phyloP scores from a whole-genome alignment of 83 land plant species.

The Picea engelmannii region DNA sequence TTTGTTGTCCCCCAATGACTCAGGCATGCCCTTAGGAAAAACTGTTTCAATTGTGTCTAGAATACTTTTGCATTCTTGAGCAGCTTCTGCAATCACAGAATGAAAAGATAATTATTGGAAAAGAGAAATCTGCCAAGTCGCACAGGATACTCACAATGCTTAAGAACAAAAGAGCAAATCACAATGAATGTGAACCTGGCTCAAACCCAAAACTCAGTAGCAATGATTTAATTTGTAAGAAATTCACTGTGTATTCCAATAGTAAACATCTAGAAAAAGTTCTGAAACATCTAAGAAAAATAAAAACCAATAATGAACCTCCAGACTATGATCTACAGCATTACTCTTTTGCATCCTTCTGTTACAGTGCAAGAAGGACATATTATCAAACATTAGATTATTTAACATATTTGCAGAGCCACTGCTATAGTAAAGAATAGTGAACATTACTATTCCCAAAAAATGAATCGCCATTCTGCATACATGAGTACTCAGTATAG shows the following conservation, averaged over 20 bases:
- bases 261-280: neutral
- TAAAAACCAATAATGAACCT: too few species aligned
- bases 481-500: neutral
- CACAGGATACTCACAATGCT: neutral
- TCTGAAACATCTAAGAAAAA: neutral
- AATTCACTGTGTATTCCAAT: neutral
- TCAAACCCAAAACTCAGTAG: neutral
- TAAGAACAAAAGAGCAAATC: neutral
- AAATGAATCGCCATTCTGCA: neutral
- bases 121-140: neutral
- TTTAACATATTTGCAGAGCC: neutral
- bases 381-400: too few species aligned
- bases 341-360: too few species aligned
- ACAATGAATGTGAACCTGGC: neutral
- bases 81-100: conserved; percentile 70
- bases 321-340: too few species aligned
- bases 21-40: conserved; percentile 67
- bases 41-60: conserved; percentile 79
- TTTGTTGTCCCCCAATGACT: conserved; percentile 55
- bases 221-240: neutral
- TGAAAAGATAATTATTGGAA: neutral
- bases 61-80: conserved; percentile 78
- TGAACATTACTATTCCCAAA: neutral
- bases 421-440: neutral
- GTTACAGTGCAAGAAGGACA: too few species aligned